Percentiles rank a stretch among this genome's conserved stretches.
phyloP scores from a whole-genome alignment of 306 rosid genomes.

The Dicorynia guianensis region DNA sequence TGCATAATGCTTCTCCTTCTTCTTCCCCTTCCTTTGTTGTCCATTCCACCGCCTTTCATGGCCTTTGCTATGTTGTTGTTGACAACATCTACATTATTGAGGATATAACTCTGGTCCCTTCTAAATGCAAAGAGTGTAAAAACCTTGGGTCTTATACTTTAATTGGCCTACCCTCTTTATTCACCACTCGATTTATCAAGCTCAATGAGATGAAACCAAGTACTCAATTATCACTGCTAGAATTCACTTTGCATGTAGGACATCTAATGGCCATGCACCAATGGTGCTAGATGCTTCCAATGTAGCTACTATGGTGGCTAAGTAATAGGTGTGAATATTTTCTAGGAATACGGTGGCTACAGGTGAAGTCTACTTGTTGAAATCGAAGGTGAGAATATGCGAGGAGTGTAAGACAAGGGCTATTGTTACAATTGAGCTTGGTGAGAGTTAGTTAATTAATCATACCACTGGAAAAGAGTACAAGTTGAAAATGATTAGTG shows the following conservation, averaged over 20 bases:
- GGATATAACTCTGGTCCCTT: slow-evolving; percentile 67
- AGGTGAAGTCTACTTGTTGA: too few relatives aligned
- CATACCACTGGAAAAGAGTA: slow-evolving; percentile 71
- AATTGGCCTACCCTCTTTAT: slow-evolving; percentile 59
- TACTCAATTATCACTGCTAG: slow-evolving; percentile 62
- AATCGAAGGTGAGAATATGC: too few relatives aligned
- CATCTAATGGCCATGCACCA: slow-evolving; percentile 74
- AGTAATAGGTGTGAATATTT: slow-evolving; percentile 67
- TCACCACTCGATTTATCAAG: slow-evolving; percentile 55
- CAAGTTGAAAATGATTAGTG: slow-evolving; percentile 64
- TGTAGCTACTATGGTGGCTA: slow-evolving; percentile 61
- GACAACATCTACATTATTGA: slow-evolving; percentile 73
- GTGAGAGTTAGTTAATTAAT: slow-evolving; percentile 59
- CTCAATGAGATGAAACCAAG: slow-evolving; percentile 55
- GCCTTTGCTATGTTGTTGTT: slow-evolving; percentile 64
- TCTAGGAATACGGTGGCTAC: slow-evolving; percentile 73
- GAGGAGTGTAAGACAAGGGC: too few relatives aligned
- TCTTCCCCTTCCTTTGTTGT: slow-evolving; percentile 3
- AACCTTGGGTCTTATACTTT: slow-evolving; percentile 72
- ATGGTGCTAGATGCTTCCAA: slow-evolving; percentile 70
- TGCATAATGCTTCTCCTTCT: slow-evolving; percentile 36
- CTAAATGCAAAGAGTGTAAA: slow-evolving; percentile 66
- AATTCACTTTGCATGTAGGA: slow-evolving; percentile 68
- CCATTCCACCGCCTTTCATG: slow-evolving; percentile 49
- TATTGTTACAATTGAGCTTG: slow-evolving; percentile 62